Conservation (phyloP, 345 rosid genomes). For the Citrus medica region DNA sequence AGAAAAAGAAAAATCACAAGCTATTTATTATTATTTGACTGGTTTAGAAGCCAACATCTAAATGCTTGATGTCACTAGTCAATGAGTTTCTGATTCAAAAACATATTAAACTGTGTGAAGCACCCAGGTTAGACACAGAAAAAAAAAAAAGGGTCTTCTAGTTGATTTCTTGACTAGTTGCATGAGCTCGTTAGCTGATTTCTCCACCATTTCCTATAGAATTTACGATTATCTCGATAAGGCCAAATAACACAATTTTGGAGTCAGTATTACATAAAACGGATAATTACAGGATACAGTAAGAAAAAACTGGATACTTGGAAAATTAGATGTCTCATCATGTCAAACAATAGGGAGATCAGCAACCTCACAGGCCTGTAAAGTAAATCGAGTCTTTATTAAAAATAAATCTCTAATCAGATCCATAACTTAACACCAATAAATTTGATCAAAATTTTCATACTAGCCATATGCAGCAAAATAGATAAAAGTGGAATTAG, state of each 20-base stretch:
- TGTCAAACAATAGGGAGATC: too few species aligned
- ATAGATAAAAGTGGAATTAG: background rate
- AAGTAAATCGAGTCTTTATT: too few species aligned
- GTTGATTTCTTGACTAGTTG: background rate
- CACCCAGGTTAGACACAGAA: background rate
- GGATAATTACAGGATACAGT: background rate
- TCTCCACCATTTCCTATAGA: background rate
- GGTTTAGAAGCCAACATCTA: background rate
- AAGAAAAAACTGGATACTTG: background rate
- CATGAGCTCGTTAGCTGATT: background rate
- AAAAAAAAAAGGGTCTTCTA: background rate
- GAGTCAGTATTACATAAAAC: background rate
- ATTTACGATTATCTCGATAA: background rate
- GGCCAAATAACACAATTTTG: background rate
- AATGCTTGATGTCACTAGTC: background rate
- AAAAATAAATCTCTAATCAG: background rate
- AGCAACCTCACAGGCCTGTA: too few species aligned
- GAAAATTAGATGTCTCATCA: too few species aligned
- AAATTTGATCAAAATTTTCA: background rate
- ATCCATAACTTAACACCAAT: background rate
- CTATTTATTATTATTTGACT: background rate
- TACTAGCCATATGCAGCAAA: slow-evolving; percentile 7
- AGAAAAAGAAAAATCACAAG: background rate
- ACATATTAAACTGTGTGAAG: background rate
- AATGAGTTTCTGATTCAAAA: background rate